Base-by-base conservation (phyloP, 306 rosid genomes). In the Benincasa hispida region DNA sequence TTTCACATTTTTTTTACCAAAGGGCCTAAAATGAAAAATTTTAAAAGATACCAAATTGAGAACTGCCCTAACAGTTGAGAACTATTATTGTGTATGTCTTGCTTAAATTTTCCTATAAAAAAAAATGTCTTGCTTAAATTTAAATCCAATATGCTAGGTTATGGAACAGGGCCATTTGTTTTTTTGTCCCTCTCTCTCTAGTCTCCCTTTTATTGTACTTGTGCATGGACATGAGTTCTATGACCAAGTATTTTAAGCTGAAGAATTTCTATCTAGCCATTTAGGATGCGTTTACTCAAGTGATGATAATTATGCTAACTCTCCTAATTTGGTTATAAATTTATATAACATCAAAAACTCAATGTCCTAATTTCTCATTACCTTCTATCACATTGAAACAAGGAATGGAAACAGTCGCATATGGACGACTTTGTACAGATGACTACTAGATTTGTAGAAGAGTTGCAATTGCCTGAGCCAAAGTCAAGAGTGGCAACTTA, bases 381-480 rank as follows among this genome's bases (percentile, higher is more conserved):
- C 21, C 8, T 25, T 41, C 13, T 48, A 18, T 61, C 39, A 15
- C 59, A 15, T n/a, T 6, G 47, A 28, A 77, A 22, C 63, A 59
- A 94, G 99, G 95, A 87, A 78, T 92, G 97, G 99, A 89, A 90
- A 76, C 82, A 18, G 78, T 68, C 19, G 59, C 89, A 83, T 78
- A 55, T 77, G 93, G 80, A 87, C 50, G 97, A 90, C 75, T 94
- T 94, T 65, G 58, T 92, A 76, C 81, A 85, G 88, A 90, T 91
- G 96, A 90, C 92, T 2, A 53, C 54, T 47, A 85, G 75, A 8
- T 94, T 94, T 75, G 74, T 80, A 81, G 81, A 87, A 88, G 89
- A 88, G 78, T 61, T 89, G 80, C 84, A 89, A 79, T 82, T 81
- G 81, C 93, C 96, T 57, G 88, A 92, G 65, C 68, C 95, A 32